A percentile compares a stretch with the other conserved stretches of the same genome.
Evolutionary conservation across 176 grass and related monocot species (phyloP).

Genomic region (Ensete ventricosum): DNA sequence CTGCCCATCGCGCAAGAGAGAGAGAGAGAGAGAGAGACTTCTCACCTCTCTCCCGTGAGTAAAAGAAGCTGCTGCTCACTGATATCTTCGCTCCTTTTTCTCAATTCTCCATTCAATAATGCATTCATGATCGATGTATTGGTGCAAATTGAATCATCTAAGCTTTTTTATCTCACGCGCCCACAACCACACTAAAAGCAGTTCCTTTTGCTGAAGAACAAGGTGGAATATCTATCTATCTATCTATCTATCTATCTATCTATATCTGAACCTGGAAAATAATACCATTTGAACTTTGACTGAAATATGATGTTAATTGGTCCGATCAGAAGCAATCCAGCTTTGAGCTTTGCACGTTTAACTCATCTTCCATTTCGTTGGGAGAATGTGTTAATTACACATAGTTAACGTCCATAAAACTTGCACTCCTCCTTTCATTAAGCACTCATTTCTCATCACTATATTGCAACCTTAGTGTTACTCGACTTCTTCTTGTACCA

Average conservation of each 20-base stretch:
- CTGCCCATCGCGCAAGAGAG: background rate
- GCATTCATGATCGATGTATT: background rate
- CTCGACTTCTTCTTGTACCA: background rate
- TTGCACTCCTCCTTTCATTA: no score
- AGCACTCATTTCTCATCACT: no score
- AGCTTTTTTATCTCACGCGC: slow-evolving; percentile 9
- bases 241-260: no score
- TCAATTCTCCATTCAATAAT: background rate
- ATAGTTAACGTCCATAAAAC: no score
- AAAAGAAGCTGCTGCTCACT: background rate
- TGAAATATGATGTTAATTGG: background rate
- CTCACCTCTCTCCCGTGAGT: background rate
- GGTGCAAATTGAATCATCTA: background rate
- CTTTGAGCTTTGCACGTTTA: no score
- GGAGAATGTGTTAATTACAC: no score
- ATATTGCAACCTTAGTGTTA: background rate
- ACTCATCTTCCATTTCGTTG: no score
- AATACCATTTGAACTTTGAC: no score
- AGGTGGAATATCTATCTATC: background rate
- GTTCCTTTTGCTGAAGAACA: background rate
- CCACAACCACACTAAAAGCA: slow-evolving; percentile 8
- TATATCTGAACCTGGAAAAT: no score
- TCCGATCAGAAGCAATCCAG: background rate
- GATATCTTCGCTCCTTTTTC: background rate
- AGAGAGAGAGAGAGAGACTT: background rate